Conservation (phyloP, 805 yeast genomes). For the Yamadazyma tumulicola region DNA sequence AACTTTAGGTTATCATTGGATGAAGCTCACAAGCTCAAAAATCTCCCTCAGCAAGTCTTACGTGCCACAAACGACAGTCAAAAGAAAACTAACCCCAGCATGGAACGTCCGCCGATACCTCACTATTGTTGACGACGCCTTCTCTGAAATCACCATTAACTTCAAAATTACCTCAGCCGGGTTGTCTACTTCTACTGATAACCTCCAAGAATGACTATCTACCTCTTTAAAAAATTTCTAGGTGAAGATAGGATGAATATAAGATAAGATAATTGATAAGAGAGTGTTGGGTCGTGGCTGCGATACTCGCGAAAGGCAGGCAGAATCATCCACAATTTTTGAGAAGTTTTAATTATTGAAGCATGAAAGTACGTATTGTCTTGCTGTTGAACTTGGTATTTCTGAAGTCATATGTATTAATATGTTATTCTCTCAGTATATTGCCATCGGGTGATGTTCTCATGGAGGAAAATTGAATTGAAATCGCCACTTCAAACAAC, state of each 20-base stretch:
- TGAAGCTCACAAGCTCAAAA: conserved; percentile 21
- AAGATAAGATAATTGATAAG: conserved; percentile 24
- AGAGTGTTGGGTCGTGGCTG: too few relatives aligned
- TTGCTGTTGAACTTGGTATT: too few relatives aligned
- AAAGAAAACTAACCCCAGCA: background rate
- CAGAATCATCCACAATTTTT: too few relatives aligned
- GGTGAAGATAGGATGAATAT: background rate
- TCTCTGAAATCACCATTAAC: background rate
- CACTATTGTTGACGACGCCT: background rate
- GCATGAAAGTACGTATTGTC: too few relatives aligned
- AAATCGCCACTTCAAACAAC: too few relatives aligned
- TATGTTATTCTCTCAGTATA: too few relatives aligned
- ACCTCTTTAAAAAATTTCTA: background rate
- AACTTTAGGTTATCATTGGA: conserved; percentile 33
- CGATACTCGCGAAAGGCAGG: too few relatives aligned
- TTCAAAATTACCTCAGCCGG: background rate
- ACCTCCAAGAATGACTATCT: background rate
- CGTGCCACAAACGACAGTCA: conserved; percentile 2
- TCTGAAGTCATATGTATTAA: too few relatives aligned
- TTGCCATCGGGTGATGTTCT: too few relatives aligned
- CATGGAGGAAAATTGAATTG: too few relatives aligned
- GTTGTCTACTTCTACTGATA: background rate
- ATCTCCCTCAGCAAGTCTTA: conserved; percentile 28
- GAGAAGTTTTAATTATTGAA: too few relatives aligned
- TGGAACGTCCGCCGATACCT: background rate